Conservation (phyloP, 1,139 yeast species). For the Taiozyma sp. region DNA sequence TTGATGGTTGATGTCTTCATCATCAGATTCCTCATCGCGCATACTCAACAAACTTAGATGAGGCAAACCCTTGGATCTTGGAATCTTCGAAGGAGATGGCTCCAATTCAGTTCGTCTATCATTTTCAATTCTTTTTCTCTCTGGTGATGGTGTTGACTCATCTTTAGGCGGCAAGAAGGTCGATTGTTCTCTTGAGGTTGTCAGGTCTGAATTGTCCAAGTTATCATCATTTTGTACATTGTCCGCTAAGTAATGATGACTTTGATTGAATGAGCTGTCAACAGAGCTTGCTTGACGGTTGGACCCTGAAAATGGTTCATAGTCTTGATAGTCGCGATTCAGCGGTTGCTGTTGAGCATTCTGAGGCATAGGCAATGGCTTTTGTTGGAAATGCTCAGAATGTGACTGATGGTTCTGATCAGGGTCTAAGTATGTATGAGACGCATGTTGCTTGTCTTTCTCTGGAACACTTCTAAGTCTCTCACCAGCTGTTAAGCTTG, state of each 20-base stretch:
- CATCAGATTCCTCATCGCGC: conserved; percentile 18
- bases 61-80: conserved; percentile 22
- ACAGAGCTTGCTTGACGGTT: not conserved
- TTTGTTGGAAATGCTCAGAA: not conserved
- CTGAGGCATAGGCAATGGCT: conserved; percentile 3
- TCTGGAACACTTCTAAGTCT: not conserved
- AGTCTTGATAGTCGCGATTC: not conserved
- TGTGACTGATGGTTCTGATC: not conserved
- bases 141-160: conserved; percentile 12
- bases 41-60: conserved; percentile 20
- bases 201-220: conserved; percentile 3
- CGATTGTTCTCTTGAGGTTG: not conserved
- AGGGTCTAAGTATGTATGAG: not conserved
- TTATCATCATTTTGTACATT: conserved; percentile 7
- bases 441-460: not conserved
- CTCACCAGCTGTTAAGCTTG: not conserved
- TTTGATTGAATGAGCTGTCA: not conserved
- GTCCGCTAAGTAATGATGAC: conserved; percentile 11
- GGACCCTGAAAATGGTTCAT: not conserved
- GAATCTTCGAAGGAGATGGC: conserved; percentile 19
- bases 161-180: conserved; percentile 5
- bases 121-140: not conserved
- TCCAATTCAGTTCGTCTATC: not conserved
- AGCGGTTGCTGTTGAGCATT: not conserved
- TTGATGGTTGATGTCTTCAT: conserved; percentile 4